A percentile compares a stretch with the other conserved stretches of the same genome.
Evolutionary conservation across 169 alveolate genomes (phyloP).

Genomic region (Cystoisospora suis): DNA sequence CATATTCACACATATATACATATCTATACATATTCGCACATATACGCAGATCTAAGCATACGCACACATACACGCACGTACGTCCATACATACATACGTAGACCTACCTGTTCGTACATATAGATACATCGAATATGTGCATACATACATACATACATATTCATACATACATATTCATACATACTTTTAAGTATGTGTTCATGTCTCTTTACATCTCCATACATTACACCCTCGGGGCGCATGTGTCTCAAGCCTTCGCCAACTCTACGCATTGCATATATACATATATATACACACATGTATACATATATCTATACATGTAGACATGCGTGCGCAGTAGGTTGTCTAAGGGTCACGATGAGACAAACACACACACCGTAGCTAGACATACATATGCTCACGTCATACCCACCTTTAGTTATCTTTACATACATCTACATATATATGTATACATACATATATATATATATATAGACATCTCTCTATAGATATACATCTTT

Average conservation of each 20-base stretch:
- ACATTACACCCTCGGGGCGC: too few relatives aligned
- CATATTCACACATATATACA: not conserved
- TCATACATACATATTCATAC: not conserved
- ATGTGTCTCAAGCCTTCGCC: too few relatives aligned
- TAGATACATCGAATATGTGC: not conserved
- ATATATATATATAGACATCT: not conserved
- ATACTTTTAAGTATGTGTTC: not conserved
- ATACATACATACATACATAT: not conserved
- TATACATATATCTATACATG: not conserved
- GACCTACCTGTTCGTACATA: not conserved
- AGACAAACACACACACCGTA: not conserved
- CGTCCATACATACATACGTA: not conserved
- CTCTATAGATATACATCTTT: not conserved
- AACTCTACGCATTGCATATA: too few relatives aligned
- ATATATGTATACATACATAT: too few relatives aligned
- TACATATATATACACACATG: not conserved
- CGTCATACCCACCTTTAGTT: too few relatives aligned
- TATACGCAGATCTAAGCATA: too few relatives aligned
- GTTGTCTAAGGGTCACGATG: not conserved
- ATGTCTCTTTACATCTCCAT: too few relatives aligned
- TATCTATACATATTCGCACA: too few relatives aligned
- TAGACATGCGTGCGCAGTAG: not conserved
- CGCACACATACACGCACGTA: not conserved
- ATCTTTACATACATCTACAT: not conserved
- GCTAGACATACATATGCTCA: too few relatives aligned